phyloP scores from a whole-genome alignment of 768 basidiomycete genomes.

The Terana coerulea region DNA sequence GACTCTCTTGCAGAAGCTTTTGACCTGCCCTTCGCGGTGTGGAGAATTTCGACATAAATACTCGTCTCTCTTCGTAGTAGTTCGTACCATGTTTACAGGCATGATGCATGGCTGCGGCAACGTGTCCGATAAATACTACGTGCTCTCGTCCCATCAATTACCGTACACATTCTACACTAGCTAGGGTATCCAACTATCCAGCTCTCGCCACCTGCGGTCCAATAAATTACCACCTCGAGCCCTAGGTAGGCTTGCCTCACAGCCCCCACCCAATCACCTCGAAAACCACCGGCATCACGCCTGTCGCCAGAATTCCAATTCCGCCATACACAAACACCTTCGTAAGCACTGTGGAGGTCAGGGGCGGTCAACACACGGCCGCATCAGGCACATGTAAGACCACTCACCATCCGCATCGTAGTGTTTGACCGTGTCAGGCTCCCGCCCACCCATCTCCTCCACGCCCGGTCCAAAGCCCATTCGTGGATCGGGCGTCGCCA shows the following conservation, averaged over 20 bases:
- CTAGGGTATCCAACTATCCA: neutral
- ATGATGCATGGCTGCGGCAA: too few species aligned
- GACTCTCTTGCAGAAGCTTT: too few species aligned
- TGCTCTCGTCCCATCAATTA: too few species aligned
- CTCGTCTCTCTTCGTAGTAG: too few species aligned
- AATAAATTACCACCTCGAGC: neutral
- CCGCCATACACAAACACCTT: conserved; percentile 90
- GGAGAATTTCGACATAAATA: too few species aligned
- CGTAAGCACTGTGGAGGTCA: conserved; percentile 60
- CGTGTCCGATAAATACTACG: too few species aligned
- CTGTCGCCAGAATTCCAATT: conserved; percentile 66
- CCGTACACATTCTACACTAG: neutral
- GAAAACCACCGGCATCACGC: conserved; percentile 64
- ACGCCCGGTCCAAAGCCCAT: conserved; percentile 38
- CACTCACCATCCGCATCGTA: conserved; percentile 85
- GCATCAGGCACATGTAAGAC: conserved; percentile 4
- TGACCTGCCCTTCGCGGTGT: too few species aligned
- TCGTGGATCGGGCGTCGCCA: neutral
- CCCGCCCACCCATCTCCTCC: conserved; percentile 34
- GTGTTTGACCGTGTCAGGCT: conserved; percentile 49
- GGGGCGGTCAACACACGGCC: conserved; percentile 5
- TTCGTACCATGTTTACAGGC: too few species aligned
- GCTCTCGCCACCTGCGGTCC: neutral
- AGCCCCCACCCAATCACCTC: conserved; percentile 69
- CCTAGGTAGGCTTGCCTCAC: conserved; percentile 5